Evolutionary conservation across 306 rosid species (phyloP), one percentile per base, ranked within the genome.

Genomic region (Glycine tomentella): DNA sequence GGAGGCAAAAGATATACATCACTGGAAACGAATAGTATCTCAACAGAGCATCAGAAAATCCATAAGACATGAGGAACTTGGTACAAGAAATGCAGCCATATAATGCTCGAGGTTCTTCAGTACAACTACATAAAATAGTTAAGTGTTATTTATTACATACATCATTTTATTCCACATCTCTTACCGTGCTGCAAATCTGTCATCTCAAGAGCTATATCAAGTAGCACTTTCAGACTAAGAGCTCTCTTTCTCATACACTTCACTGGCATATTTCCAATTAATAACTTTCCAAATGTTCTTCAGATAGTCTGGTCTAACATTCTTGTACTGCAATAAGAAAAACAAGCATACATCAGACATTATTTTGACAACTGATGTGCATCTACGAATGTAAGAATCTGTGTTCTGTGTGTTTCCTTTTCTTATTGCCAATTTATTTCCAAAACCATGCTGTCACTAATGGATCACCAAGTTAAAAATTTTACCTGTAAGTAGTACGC

Each of bases 231-330:
- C 75, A 83, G 71, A 50, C 17, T 76, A 81, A 62, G 89, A 64
- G 77, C 84, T 84, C 78, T 88, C 98, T 76, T 82, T 86, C 73
- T 87, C 97, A n/a, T 77, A 92, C 83, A 90, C 87, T 57, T 92
- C 89, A 75, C 85, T 81, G 46, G 89, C 97, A 72, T 95, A 87
- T 82, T 93, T 89, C 99, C 99, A 95, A 36, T 90, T 88, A 72
- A 95, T 89, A 75, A 95, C 98, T 78, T 90, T 91, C 99, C 99
- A 95, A 82, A 96, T 90, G 93, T 92, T 93, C 94, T 92, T 96
- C 85, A 96, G 89, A 78, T 95, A 95, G 77, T 95, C 99, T 55
- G 98, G 99, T 75, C 94, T 89, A 5, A 91, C 98, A 84, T 95
- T 95, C 87, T 95, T 95, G 92, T 95, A 95, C 99, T 95, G 96